Base-by-base conservation (phyloP, 2,329 filamentous ascomycete genomes). In the Penicillium olsonii region DNA sequence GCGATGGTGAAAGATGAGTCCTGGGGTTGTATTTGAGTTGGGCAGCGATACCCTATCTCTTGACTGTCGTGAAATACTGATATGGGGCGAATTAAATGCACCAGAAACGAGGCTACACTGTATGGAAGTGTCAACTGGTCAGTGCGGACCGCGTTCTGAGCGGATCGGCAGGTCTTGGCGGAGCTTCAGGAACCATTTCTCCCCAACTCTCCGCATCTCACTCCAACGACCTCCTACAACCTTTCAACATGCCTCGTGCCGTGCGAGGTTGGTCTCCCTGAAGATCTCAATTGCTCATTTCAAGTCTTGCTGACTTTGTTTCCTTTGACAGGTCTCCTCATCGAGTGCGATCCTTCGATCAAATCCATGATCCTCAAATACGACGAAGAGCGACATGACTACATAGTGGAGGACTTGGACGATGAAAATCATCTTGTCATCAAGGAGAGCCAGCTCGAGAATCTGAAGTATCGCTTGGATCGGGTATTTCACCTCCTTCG, bases 311-410 rank as follows among this genome's bases (percentile, higher is more conserved):
- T 60, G 31, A 18, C 14, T 37, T 10, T 3, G 11, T 24, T 9
- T 26, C 35, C 26, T 11, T 29, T 7, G 34, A 22, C 54, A 76
- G 74, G 74, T 45, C 69, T 76, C 34, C 65, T 76, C 11, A 69
- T 77, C 50, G 73, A 76, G 62, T 76, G 74, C 62, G 74, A 77
- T 54, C 74, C 74, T 3, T 76, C 74, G 34, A 74, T 77, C 57
- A 76, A 76, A 60, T 72, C 74, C 35, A 75, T 77, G 57, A 76
- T 77, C 46, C 64, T 76, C 22, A 77, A 75, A 42, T 75, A 76
- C 56, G 74, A 77, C 52, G 70, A 75, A 54, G 71, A 75, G 45
- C 60, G 66, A 40, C 73, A 76, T 49, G 74, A 76, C 56, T 77
- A 75, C 50, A 75, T 77, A 29, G 72, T 77, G 41, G 74, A 77